Conservation (phyloP, 805 yeast genomes). For the Yarrowia sp. region DNA sequence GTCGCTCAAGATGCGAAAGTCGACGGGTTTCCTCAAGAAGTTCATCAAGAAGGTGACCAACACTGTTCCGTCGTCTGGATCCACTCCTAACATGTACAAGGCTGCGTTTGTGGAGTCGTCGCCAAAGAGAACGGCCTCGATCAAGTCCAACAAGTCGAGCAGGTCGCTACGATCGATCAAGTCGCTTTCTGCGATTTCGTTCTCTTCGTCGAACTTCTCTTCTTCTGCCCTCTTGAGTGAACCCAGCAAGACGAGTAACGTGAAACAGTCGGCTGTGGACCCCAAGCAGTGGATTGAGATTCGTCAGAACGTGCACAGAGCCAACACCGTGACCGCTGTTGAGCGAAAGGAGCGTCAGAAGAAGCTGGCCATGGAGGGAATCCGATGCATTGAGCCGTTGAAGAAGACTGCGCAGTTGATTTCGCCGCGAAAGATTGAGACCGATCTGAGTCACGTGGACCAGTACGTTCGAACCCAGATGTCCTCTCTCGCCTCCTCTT, state of each 20-base stretch:
- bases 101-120: conserved; percentile 22
- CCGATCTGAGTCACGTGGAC: conserved; percentile 24
- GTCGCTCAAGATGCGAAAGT: conserved; percentile 46
- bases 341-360: conserved; percentile 73
- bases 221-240: conserved; percentile 6
- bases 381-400: conserved; percentile 25
- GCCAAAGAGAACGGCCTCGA: conserved; percentile 20
- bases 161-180: conserved; percentile 41
- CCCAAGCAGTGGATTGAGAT: conserved; percentile 58
- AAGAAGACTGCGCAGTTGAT: conserved; percentile 17
- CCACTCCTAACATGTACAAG: conserved; percentile 23
- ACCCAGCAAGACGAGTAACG: conserved; percentile 29
- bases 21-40: conserved; percentile 47
- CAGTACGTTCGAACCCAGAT: conserved; percentile 25
- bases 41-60: conserved; percentile 41
- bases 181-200: conserved; percentile 42
- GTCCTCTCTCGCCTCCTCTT: conserved; percentile 21
- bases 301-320: conserved; percentile 70
- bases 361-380: conserved; percentile 45
- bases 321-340: conserved; percentile 68
- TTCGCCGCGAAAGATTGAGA: conserved; percentile 19
- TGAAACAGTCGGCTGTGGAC: conserved; percentile 30
- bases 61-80: not conserved
- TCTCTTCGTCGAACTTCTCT: conserved; percentile 3
- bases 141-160: conserved; percentile 15